A percentile compares a stretch with the other conserved stretches of the same genome.
Conservation (phyloP, 345 rosid genomes). For the Anastatica hierochuntica region DNA sequence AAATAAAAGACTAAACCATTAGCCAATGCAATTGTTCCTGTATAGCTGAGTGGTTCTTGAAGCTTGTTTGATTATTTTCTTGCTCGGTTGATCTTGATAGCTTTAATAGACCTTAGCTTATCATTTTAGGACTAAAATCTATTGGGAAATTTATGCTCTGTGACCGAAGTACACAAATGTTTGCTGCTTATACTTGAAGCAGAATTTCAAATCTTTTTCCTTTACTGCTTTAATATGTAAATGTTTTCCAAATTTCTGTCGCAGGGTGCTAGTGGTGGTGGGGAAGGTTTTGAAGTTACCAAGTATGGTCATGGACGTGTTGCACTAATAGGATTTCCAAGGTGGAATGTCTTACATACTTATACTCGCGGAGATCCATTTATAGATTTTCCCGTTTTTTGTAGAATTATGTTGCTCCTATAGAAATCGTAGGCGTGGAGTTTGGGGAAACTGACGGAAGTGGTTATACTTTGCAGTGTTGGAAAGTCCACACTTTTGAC, state of each 20-base stretch:
- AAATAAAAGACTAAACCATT: not conserved
- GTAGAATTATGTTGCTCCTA: no score
- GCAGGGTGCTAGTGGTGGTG: constrained; percentile 96
- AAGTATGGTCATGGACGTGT: constrained; percentile 98
- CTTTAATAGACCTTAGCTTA: not conserved
- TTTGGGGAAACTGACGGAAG: not conserved
- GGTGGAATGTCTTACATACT: constrained; percentile 32
- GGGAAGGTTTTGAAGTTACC: constrained; percentile 98
- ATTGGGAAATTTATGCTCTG: not conserved
- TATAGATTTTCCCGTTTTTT: no score
- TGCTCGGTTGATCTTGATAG: no score
- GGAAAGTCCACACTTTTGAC: constrained; percentile 97
- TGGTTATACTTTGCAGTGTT: constrained; percentile 43
- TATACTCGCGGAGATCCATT: no score
- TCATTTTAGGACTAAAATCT: not conserved
- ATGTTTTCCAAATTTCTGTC: constrained; percentile 6
- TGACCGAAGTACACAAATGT: not conserved
- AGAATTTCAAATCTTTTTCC: not conserved
- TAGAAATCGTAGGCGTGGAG: no score
- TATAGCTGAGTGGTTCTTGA: not conserved
- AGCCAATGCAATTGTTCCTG: not conserved
- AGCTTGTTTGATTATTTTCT: not conserved
- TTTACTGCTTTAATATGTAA: not conserved
- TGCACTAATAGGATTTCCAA: constrained; percentile 95
- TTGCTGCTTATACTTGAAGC: not conserved